Evolutionary conservation across 768 basidiomycete genomes (phyloP).

Genomic region (Tubosaeta sp.): DNA sequence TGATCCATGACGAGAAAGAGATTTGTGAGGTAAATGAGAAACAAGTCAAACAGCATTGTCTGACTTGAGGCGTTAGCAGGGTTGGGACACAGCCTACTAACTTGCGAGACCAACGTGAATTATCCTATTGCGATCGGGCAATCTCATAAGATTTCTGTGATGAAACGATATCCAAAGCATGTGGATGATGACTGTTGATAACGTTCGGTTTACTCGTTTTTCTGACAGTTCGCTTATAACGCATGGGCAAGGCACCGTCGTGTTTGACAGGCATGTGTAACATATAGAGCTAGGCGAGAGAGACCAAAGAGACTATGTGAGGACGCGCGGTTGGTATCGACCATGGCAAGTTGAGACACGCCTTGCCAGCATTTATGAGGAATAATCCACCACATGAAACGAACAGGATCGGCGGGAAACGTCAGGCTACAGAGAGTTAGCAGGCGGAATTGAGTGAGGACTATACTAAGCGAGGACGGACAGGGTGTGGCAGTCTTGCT

Average conservation of each 20-base stretch:
- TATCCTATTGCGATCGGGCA: neutral
- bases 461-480: neutral
- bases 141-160: neutral
- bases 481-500: neutral
- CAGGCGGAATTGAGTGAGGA: neutral
- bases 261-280: neutral
- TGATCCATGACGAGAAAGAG: too few relatives aligned
- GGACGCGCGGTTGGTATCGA: too few relatives aligned
- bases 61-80: too few relatives aligned
- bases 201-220: neutral
- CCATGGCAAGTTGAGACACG: neutral
- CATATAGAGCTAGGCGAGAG: neutral
- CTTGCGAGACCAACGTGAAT: neutral
- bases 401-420: neutral
- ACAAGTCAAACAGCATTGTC: too few relatives aligned
- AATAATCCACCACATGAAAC: neutral
- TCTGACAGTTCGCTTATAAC: neutral
- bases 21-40: too few relatives aligned
- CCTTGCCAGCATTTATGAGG: neutral
- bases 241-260: neutral
- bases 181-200: neutral
- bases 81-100: too few relatives aligned
- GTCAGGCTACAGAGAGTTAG: neutral
- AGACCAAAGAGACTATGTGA: neutral
- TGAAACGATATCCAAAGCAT: neutral